phyloP scores from a whole-genome alignment of 2,329 filamentous ascomycete genomes.

The Pyrenophora graminea region DNA sequence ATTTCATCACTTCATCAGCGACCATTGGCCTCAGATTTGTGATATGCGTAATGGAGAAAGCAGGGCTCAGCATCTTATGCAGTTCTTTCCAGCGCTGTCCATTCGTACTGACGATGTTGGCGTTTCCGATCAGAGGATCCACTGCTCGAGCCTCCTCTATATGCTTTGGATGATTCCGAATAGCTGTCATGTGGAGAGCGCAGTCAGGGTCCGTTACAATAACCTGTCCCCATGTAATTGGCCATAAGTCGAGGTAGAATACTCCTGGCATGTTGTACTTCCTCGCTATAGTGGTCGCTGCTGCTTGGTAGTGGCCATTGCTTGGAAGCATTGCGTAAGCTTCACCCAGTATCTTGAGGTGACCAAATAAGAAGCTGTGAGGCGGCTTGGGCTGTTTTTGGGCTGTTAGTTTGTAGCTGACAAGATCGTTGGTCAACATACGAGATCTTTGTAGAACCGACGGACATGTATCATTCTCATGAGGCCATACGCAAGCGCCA shows the following conservation, averaged over 20 bases:
- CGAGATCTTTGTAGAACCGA: conserved; percentile 29
- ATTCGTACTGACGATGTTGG: conserved; percentile 38
- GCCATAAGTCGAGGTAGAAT: conserved; percentile 55
- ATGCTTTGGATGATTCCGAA: conserved; percentile 42
- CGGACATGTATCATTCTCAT: conserved; percentile 27
- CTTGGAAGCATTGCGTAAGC: conserved; percentile 39
- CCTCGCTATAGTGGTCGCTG: conserved; percentile 41
- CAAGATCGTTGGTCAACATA: conserved; percentile 6
- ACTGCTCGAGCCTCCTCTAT: conserved; percentile 18
- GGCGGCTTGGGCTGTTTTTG: conserved; percentile 46
- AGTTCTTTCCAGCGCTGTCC: conserved; percentile 43
- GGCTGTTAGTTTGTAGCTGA: neutral
- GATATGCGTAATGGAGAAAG: conserved; percentile 39
- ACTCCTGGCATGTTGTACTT: conserved; percentile 42
- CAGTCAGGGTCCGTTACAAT: conserved; percentile 48
- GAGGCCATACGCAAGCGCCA: conserved; percentile 23
- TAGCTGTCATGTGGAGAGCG: conserved; percentile 44
- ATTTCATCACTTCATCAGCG: conserved; percentile 35
- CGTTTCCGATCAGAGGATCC: conserved; percentile 32
- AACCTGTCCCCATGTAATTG: conserved; percentile 36
- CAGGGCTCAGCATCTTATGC: conserved; percentile 44
- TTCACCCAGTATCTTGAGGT: conserved; percentile 47
- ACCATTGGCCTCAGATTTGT: conserved; percentile 33
- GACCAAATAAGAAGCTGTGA: conserved; percentile 49
- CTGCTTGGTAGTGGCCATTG: conserved; percentile 44